Percentiles rank a stretch among this genome's conserved stretches.
Conservation (phyloP, 2,329 filamentous ascomycete genomes). For the Verticillium albo-atrum region DNA sequence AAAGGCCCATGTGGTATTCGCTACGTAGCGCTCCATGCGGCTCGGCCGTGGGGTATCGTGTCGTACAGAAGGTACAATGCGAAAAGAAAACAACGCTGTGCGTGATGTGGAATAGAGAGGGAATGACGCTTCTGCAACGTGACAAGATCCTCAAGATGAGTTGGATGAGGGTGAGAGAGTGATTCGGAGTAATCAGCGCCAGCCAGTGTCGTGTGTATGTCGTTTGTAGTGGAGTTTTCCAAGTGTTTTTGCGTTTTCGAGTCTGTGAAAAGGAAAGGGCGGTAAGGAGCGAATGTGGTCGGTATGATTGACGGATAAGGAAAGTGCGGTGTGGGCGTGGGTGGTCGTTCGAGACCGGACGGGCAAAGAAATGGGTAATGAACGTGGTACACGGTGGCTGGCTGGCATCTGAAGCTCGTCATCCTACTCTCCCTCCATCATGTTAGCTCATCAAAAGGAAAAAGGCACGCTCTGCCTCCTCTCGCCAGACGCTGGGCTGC, state of each 20-base stretch:
- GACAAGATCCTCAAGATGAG: neutral
- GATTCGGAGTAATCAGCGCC: slow-evolving; percentile 3
- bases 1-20: neutral
- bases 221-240: slow-evolving; percentile 6
- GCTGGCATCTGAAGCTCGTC: neutral
- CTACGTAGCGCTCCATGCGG: neutral
- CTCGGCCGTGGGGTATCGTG: neutral
- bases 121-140: neutral
- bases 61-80: neutral
- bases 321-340: slow-evolving; percentile 8
- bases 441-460: neutral
- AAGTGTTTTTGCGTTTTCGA: slow-evolving; percentile 9
- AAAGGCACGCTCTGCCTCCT: neutral
- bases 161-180: neutral
- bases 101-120: neutral
- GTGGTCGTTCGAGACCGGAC: neutral
- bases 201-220: slow-evolving; percentile 5
- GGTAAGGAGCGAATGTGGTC: slow-evolving; percentile 27
- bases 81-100: neutral
- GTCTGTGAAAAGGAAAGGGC: slow-evolving; percentile 22
- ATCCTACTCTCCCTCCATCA: slow-evolving; percentile 2
- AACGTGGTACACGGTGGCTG: slow-evolving; percentile 8
- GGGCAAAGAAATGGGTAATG: slow-evolving; percentile 2
- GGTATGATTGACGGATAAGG: slow-evolving; percentile 10
- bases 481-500: neutral